Conservation (phyloP, 768 basidiomycete species). For the Mycena olivaceomarginata region DNA sequence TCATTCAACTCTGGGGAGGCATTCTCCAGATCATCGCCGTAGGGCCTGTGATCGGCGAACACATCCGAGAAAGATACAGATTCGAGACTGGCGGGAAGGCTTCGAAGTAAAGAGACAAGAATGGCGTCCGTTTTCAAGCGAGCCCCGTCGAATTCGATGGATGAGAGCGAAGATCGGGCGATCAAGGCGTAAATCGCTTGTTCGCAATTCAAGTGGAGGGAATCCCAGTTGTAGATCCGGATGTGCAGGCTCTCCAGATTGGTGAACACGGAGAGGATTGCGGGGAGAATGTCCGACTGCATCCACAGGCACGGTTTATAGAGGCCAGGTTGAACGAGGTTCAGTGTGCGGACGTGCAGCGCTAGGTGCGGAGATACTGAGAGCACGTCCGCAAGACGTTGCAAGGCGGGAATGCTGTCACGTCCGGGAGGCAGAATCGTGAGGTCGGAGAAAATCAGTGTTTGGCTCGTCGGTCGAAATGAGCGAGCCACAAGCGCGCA, state of each 20-base stretch:
- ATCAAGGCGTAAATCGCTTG: conserved; percentile 28
- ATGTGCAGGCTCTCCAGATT: conserved; percentile 4
- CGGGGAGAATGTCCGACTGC: conserved; percentile 12
- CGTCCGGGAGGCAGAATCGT: too few species aligned
- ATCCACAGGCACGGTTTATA: conserved; percentile 27
- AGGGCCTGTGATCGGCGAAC: background rate
- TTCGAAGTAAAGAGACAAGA: conserved; percentile 18
- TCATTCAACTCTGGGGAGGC: conserved; percentile 1
- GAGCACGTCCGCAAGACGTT: too few species aligned
- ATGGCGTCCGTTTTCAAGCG: background rate
- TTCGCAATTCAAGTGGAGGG: conserved; percentile 11
- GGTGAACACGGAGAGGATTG: too few species aligned
- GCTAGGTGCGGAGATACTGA: background rate
- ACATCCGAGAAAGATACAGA: conserved; percentile 6
- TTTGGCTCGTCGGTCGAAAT: too few species aligned
- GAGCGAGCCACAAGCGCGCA: conserved; percentile 22
- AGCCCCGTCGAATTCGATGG: conserved; percentile 13
- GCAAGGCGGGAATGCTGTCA: too few species aligned
- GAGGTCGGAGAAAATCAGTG: too few species aligned
- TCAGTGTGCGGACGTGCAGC: conserved; percentile 19
- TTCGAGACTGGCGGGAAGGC: background rate
- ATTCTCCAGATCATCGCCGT: background rate
- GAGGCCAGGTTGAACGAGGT: conserved; percentile 20
- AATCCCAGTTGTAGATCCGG: conserved; percentile 29
- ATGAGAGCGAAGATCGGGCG: conserved; percentile 20